Evolutionary conservation across 2,329 filamentous ascomycete genomes (phyloP), one percentile per base, ranked within the genome.

Genomic region (Xylaria sp.): DNA sequence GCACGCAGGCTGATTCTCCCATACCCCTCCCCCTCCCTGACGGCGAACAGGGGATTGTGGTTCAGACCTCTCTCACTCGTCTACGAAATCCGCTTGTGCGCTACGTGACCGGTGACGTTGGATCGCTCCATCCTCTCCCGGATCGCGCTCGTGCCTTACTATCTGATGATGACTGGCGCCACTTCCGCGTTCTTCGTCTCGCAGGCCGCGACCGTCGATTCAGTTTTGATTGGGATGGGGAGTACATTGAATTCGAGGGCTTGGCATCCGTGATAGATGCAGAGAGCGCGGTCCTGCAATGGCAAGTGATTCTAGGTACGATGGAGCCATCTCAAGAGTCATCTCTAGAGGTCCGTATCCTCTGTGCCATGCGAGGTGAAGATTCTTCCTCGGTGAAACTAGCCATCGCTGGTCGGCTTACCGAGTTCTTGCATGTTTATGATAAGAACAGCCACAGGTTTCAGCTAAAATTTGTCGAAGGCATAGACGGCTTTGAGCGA

Each of bases 41-140:
- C 0, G 81, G 79, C 0, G 71, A 81, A 42, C 66, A 69, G 0
- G 81, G 82, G 0, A 67, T 80, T 1, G 72, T 84, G 17, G 78
- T 80, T 1, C 80, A 82, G 47, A 84, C 82, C 0, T 82, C 79
- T 0, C 74, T 84, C 0, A 75, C 78, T 25, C 77, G 81, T 0
- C 68, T 82, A 1, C 77, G 81, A 0, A 80, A 84, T 11, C 82
- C 82, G 0, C 71, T 84, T 0, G 73, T 84, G 0, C 79, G 82
- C 31, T 84, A 83, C 58, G 64, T 81, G 2, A 81, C 78, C 0
- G 81, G 81, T 0, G 82, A 84, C 31, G 25, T 83, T 0, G 80
- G 78, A 0, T 82, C 81, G 0, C 44, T 84, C 0, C 81, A 81
- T 36, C 50, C 74, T 0, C 63, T 83, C 0, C 75, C 80, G 0